Evolutionary conservation across 164 flowering plant genomes (phyloP), one percentile per base, ranked within the genome.

Genomic region (Liquidambar formosana): DNA sequence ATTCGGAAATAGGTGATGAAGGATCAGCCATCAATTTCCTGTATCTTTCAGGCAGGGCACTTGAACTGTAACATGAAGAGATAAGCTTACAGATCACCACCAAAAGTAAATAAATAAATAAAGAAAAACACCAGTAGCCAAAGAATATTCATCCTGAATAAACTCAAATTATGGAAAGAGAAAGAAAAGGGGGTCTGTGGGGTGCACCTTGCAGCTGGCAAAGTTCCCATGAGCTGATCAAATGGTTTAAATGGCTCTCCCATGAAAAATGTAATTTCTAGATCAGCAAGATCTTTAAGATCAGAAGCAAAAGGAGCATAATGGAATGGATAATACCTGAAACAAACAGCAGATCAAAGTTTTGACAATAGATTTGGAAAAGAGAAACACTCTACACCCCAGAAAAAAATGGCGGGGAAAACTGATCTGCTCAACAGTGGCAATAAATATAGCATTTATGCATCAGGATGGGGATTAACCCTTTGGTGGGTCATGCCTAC

Each of bases 301-400:
- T 96, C 99, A 25, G 99, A 96, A 71, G 99, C 99, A 84, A 96
- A 96, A 48, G 99, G 99, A 80, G 99, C 97, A 87, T 95, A 95
- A 78, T 95, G 98, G 73, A 86, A 91, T 44, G 99, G 99, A 77
- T 96, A 96, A 72, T 73, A 96, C 99, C 99, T 96, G 86, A 82
- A 73, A 74, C 25, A 77, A 64, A 60, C 44, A 69, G 56, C 41
- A 60, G 21, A 64, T 44, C 15, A 3, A 16, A 66, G 65, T 46
- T 45, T 51, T 57, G 70, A 54, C 0, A 58, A 10, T 28, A 15
- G 19, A 19, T 58, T 15, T 64, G 13, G n/a, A 33, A 44, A 63
- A 58, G 45, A 48, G 62, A 67, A 61, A 60, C 65, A 51, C 18
- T 41, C 38, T 19, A 26, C 38, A 14, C 22, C 25, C 41, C 4